Evolutionary conservation across 2,329 filamentous ascomycete species (phyloP).

Genomic region (Colletotrichum sp.): DNA sequence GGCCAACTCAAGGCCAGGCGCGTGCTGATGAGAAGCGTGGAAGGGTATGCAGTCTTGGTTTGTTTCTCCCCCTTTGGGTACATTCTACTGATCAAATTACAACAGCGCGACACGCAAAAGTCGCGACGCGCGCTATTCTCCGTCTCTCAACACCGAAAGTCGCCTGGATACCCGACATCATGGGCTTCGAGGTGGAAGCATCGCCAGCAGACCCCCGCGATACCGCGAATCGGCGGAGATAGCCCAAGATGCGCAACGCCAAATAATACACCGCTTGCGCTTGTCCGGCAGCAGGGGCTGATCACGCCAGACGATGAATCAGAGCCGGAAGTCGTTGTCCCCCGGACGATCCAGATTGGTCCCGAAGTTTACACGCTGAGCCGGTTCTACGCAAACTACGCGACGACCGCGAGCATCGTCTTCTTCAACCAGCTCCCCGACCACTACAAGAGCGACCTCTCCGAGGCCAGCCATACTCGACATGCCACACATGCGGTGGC

Average conservation of each 20-base stretch:
- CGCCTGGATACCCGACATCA: neutral
- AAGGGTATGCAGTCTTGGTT: neutral
- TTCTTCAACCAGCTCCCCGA: neutral
- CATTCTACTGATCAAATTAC: neutral
- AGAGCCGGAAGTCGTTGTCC: neutral
- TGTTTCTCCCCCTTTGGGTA: neutral
- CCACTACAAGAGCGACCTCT: neutral
- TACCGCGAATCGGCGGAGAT: neutral
- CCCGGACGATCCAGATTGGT: neutral
- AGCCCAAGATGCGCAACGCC: neutral
- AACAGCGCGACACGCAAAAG: neutral
- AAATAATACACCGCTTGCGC: neutral
- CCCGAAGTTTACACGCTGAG: neutral
- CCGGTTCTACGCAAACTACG: conserved; percentile 1
- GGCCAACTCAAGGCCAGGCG: neutral
- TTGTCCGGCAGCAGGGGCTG: neutral
- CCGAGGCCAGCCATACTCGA: neutral
- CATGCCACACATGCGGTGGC: conserved; percentile 14
- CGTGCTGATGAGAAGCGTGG: neutral
- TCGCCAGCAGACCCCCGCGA: neutral
- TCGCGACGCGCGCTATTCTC: neutral
- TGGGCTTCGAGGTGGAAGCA: conserved; percentile 1
- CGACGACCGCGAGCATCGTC: neutral
- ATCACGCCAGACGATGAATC: neutral
- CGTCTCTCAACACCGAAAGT: neutral